These are phyloP conservation scores for Guillardia theta DNA, from an alignment of 78 protist genomes.

Conservation along the genomic window DNA sequence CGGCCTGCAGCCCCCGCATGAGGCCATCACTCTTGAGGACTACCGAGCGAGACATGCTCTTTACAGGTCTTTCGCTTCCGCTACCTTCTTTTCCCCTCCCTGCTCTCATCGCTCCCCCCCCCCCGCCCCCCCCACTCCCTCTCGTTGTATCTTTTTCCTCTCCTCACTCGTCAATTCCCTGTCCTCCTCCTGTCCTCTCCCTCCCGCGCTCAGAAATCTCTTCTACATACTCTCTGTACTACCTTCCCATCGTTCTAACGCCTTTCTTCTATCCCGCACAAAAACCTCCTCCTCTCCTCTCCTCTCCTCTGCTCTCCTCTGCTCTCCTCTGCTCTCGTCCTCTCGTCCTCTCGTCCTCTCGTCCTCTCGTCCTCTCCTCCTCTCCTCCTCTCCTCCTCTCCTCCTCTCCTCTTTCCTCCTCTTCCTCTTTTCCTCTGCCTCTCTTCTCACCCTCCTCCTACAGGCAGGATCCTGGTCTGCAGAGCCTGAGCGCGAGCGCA, in stretches of 20 bases:
- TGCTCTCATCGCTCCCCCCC: not conserved
- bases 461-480: slow-evolving; percentile 1
- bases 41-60: too few species aligned
- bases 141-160: not conserved
- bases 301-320: not conserved
- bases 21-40: too few species aligned
- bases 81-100: not conserved
- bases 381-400: not conserved
- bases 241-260: not conserved
- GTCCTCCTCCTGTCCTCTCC: not conserved
- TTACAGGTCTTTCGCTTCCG: too few species aligned
- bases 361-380: not conserved
- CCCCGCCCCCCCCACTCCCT: not conserved
- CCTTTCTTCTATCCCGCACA: not conserved
- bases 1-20: too few species aligned
- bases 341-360: not conserved
- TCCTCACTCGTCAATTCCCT: not conserved
- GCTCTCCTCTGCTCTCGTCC: not conserved
- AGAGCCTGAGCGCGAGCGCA: not conserved
- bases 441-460: not conserved
- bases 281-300: not conserved
- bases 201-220: not conserved
- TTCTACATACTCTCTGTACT: not conserved
- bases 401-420: not conserved
- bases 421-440: not conserved